phyloP scores from a whole-genome alignment of 2,329 filamentous ascomycete genomes.

The Fusarium concolor region DNA sequence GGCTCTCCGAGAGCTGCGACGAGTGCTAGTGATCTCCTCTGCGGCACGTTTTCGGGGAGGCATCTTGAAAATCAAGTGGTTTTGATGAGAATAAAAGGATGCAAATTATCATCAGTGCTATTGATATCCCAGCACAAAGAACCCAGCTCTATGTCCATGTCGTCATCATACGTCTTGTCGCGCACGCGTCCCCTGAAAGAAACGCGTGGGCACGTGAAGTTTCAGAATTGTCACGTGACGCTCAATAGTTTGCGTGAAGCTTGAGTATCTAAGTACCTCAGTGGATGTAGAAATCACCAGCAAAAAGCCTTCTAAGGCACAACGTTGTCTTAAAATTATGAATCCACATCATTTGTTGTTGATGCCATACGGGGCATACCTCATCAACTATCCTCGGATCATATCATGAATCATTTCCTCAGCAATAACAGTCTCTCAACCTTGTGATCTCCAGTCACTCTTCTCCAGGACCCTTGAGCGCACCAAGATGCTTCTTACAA shows the following conservation, averaged over 20 bases:
- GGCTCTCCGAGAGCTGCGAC: constrained; percentile 62
- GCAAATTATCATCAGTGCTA: constrained; percentile 1
- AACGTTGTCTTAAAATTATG: no score
- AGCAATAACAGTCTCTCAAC: background rate
- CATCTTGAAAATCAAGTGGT: constrained; percentile 45
- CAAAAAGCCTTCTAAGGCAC: background rate
- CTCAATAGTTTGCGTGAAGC: no score
- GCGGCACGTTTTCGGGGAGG: constrained; percentile 55
- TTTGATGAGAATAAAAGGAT: background rate
- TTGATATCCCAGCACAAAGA: background rate
- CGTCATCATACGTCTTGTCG: constrained; percentile 42
- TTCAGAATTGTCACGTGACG: no score
- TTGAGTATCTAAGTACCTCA: no score
- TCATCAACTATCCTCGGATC: background rate
- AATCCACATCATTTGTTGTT: no score
- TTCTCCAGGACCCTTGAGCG: background rate
- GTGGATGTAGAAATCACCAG: background rate
- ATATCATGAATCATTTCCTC: background rate
- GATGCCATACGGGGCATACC: constrained; percentile 8
- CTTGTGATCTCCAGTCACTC: background rate
- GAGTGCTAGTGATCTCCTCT: constrained; percentile 48
- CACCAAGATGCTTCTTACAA: constrained; percentile 8
- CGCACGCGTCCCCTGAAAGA: constrained; percentile 34
- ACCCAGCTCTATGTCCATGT: constrained; percentile 17
- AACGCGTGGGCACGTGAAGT: constrained; percentile 48